A percentile compares a stretch with the other conserved stretches of the same genome.
Evolutionary conservation across 2,329 filamentous ascomycete species (phyloP).

Genomic region (Cytospora leucostoma): DNA sequence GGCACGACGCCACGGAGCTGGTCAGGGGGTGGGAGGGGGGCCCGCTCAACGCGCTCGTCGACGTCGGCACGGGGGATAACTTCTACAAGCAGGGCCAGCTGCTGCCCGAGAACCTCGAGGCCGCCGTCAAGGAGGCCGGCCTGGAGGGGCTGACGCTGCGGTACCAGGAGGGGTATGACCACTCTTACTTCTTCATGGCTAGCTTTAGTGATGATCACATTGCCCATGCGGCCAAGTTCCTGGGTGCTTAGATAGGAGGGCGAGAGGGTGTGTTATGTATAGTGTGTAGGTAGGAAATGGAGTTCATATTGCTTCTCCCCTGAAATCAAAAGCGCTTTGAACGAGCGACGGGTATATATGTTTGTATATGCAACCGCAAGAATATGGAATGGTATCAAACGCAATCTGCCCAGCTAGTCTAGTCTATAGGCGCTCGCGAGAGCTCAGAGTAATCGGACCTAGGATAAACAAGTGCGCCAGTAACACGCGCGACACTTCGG

Average conservation of each 20-base stretch:
- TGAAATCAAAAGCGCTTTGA: conserved; percentile 8
- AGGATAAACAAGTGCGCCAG: neutral
- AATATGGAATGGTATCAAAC: conserved; percentile 10
- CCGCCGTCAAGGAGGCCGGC: conserved; percentile 75
- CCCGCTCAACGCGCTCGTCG: conserved; percentile 77
- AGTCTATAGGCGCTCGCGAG: neutral
- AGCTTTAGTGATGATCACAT: conserved; percentile 89
- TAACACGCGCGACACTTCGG: neutral
- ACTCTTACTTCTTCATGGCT: conserved; percentile 97
- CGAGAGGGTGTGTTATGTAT: neutral
- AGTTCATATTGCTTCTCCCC: neutral
- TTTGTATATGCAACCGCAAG: conserved; percentile 3
- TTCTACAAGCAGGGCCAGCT: conserved; percentile 96
- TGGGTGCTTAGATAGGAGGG: conserved; percentile 45
- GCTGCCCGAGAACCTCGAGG: conserved; percentile 87
- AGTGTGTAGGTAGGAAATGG: conserved; percentile 1
- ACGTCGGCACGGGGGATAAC: conserved; percentile 91
- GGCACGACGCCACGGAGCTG: conserved; percentile 90
- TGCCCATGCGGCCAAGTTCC: conserved; percentile 84
- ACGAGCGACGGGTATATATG: conserved; percentile 27
- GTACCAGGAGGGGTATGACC: conserved; percentile 91
- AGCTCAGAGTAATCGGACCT: neutral
- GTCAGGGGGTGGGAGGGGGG: conserved; percentile 71
- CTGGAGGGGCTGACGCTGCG: conserved; percentile 73
- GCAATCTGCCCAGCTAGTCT: conserved; percentile 11